phyloP scores from a whole-genome alignment of 1,284 basidiomycete genomes.

The Inonotus hispidus region DNA sequence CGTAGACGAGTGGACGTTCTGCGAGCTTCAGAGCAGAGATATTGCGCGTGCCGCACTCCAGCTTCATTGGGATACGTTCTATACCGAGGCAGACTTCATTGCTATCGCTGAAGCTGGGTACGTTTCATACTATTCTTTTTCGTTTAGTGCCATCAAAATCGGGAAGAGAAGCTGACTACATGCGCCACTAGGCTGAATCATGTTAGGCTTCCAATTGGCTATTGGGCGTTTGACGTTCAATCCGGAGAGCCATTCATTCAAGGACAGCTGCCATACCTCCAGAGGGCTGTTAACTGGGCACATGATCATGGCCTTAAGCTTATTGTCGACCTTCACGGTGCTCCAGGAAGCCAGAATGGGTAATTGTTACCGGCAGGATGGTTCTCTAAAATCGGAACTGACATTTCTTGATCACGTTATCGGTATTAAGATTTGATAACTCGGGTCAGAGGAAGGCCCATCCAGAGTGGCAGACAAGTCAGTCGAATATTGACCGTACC shows the following conservation, averaged over 20 bases:
- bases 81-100: conserved; percentile 72
- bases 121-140: conserved; percentile 22
- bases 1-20: conserved; percentile 86
- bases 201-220: conserved; percentile 84
- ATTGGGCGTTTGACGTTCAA: conserved; percentile 86
- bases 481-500: conserved; percentile 66
- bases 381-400: background rate
- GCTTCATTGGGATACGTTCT: conserved; percentile 78
- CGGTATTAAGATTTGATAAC: conserved; percentile 72
- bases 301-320: conserved; percentile 71
- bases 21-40: conserved; percentile 48
- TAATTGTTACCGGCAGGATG: conserved; percentile 26
- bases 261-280: conserved; percentile 72
- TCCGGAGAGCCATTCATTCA: conserved; percentile 81
- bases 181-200: conserved; percentile 59
- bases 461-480: conserved; percentile 68
- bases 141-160: conserved; percentile 17
- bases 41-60: conserved; percentile 47
- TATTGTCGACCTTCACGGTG: conserved; percentile 80
- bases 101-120: conserved; percentile 73
- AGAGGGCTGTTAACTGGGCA: conserved; percentile 77
- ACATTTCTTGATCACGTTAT: background rate
- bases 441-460: conserved; percentile 64
- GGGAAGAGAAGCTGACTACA: background rate
- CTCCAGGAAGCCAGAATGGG: conserved; percentile 82